phyloP scores from a whole-genome alignment of 129 eudicot genomes.

The Scalesia atractyloides region DNA sequence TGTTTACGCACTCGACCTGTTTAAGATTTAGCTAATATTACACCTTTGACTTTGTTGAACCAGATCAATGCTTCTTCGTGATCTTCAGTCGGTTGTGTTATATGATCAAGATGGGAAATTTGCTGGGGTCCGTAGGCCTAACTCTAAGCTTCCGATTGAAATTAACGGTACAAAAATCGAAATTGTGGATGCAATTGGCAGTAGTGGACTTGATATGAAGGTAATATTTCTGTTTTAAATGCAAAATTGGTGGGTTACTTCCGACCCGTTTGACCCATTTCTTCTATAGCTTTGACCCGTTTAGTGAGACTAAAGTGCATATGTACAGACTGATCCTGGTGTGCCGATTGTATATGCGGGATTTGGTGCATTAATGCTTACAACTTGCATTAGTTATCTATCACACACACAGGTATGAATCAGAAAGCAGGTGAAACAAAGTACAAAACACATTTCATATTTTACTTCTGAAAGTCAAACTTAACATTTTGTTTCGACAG shows the following conservation, averaged over 20 bases:
- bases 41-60: slow-evolving; percentile 13
- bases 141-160: slow-evolving; percentile 88
- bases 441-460: not conserved
- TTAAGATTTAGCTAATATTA: not conserved
- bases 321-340: slow-evolving; percentile 88
- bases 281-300: not conserved
- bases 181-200: slow-evolving; percentile 86
- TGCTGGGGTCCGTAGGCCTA: slow-evolving; percentile 89
- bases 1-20: not conserved
- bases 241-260: not conserved
- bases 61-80: slow-evolving; percentile 99
- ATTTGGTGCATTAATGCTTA: slow-evolving; percentile 95
- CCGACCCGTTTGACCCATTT: not conserved
- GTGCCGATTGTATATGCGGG: slow-evolving; percentile 98
- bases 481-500: slow-evolving; percentile 29
- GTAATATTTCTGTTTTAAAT: slow-evolving; percentile 33
- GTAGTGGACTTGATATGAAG: slow-evolving; percentile 96
- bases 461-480: slow-evolving; percentile 10
- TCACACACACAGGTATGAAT: slow-evolving; percentile 87
- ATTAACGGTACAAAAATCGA: slow-evolving; percentile 81
- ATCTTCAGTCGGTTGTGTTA: slow-evolving; percentile 86
- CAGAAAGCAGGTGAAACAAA: not conserved
- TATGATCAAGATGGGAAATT: slow-evolving; percentile 95
- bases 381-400: slow-evolving; percentile 88
- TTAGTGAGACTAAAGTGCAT: slow-evolving; percentile 14